Base-by-base conservation (phyloP, 495 filamentous ascomycete species). In the Corynascus novoguineensis region DNA sequence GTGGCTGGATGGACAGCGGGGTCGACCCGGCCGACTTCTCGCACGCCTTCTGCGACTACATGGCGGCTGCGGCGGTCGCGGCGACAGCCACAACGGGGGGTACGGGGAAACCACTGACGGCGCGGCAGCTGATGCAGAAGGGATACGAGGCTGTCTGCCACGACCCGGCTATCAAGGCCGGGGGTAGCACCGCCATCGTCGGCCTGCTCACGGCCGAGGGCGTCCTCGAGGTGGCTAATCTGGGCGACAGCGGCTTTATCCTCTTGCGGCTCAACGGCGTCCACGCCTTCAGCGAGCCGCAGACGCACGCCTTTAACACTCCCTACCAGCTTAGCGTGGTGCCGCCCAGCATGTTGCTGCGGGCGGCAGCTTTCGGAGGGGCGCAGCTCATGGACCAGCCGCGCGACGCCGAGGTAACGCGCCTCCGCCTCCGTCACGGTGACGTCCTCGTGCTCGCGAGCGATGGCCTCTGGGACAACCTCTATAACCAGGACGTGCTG, bases 261-360 rank as follows among this genome's bases (percentile, higher is more conserved):
- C 83, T 95, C 46, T 71, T 97, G 52, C 83, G 90, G 22, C 78
- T 86, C 31, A 92, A 90, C 62, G 88, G 86, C 12, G 86, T 97
- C 17, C 87, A 91, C 63, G 80, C 88, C 41, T 83, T 83, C 67
- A 93, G 90, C 4, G 79, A 84, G 34, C 86, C 90, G 22, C 93
- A 98, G 69, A 97, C 89, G 0, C 95, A 98, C 68, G 90, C 87
- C 22, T 98, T 98, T 78, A 98, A 98, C 72, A 97, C 92, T 0
- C 93, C 93, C 3, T 97, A 86, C 71, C 93, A 98, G 71, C 83
- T 98, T 19, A 90, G 89, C 59, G 83, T 96, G 57, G 85, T 96
- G 35, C 92, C 93, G 6, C 80, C 86, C 9, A 82, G 80, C 61
- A 84, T 96, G 75, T 80, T 88, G 42, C 77, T 79, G 6, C 87